These are phyloP conservation scores for Hypocreales sp. DNA, from an alignment of 2,329 filamentous ascomycete species.

Conservation along the genomic window DNA sequence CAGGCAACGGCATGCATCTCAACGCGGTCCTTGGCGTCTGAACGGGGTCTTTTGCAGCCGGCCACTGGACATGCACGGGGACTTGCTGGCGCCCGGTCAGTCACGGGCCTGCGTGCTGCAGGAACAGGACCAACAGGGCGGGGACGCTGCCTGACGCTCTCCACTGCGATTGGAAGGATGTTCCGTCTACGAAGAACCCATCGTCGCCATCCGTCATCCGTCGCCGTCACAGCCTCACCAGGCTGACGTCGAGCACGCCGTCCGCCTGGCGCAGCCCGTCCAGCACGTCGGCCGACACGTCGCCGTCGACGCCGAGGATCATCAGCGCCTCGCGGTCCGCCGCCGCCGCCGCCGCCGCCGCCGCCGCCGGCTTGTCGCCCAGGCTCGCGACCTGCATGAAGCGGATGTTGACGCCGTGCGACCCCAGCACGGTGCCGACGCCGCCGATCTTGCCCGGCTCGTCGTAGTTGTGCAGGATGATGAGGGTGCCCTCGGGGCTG, in stretches of 20 bases:
- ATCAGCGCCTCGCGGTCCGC: slow-evolving; percentile 57
- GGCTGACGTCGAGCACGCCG: slow-evolving; percentile 39
- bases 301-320: slow-evolving; percentile 61
- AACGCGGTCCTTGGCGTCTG: too few species aligned
- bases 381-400: slow-evolving; percentile 61
- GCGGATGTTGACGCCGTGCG: slow-evolving; percentile 58
- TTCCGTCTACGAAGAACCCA: too few species aligned
- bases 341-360: slow-evolving; percentile 7
- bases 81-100: too few species aligned
- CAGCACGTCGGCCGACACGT: slow-evolving; percentile 41
- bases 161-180: too few species aligned
- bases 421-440: slow-evolving; percentile 56
- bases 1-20: too few species aligned
- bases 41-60: too few species aligned
- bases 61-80: too few species aligned
- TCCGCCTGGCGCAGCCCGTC: slow-evolving; percentile 30
- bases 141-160: too few species aligned
- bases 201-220: too few species aligned
- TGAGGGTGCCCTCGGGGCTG: slow-evolving; percentile 53
- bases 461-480: slow-evolving; percentile 74
- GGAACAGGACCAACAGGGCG: too few species aligned
- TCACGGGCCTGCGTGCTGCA: too few species aligned
- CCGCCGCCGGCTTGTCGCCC: slow-evolving; percentile 11
- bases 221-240: slow-evolving; percentile 29
- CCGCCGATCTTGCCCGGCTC: slow-evolving; percentile 69